These are phyloP conservation scores for Rhynchosporium graminicola DNA, from an alignment of 2,329 filamentous ascomycete genomes.

Conservation along the genomic window DNA sequence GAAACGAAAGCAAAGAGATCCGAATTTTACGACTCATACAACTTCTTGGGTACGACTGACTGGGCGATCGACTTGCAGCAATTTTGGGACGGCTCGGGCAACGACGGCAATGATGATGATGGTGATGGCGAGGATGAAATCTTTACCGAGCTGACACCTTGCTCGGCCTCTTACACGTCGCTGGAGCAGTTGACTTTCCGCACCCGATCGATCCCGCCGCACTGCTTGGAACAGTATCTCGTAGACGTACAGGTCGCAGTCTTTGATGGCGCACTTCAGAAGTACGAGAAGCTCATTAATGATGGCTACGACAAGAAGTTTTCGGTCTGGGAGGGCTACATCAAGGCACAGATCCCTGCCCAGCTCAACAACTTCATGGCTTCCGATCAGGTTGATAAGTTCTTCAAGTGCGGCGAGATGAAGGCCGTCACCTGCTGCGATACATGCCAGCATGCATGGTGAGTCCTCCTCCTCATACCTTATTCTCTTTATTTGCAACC, in stretches of 20 bases:
- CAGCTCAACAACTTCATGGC: neutral
- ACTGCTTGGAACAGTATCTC: neutral
- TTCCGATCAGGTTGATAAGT: neutral
- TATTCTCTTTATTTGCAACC: neutral
- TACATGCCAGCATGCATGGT: neutral
- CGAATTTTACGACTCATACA: neutral
- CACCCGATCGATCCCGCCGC: neutral
- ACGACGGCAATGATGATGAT: neutral
- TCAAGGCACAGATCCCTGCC: conserved; percentile 1
- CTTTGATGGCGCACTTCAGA: neutral
- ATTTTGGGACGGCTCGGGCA: neutral
- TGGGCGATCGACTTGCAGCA: conserved; percentile 5
- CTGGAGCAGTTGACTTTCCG: neutral
- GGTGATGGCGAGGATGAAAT: neutral
- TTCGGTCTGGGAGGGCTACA: neutral
- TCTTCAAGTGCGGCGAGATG: neutral
- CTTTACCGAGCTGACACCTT: neutral
- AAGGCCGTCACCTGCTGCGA: neutral
- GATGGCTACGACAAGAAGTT: conserved; percentile 1
- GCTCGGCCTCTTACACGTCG: neutral
- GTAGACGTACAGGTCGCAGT: conserved; percentile 1
- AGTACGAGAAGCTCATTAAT: neutral
- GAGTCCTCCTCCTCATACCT: neutral
- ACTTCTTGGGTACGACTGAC: conserved; percentile 8
- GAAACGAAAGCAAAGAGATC: neutral